phyloP scores from a whole-genome alignment of 352 stramenopile genomes.

The Pythium sukuiense region DNA sequence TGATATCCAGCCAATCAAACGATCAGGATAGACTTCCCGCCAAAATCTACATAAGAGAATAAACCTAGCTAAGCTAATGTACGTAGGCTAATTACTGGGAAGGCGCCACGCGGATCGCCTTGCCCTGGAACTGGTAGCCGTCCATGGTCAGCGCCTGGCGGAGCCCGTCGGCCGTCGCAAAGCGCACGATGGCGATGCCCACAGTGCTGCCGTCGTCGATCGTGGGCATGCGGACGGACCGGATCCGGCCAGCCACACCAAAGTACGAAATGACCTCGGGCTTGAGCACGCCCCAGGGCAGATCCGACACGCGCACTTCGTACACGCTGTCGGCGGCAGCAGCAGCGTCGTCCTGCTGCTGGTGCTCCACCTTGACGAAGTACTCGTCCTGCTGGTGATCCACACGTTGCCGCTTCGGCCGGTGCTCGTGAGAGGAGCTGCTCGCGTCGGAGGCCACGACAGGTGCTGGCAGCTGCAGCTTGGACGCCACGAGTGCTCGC shows the following conservation, averaged over 20 bases:
- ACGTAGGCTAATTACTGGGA: constrained; percentile 23
- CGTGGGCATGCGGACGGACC: constrained; percentile 65
- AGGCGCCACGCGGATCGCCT: constrained; percentile 56
- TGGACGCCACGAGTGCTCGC: constrained; percentile 20
- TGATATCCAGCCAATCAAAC: constrained; percentile 13
- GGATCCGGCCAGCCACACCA: constrained; percentile 46
- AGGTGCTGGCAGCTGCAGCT: constrained; percentile 8
- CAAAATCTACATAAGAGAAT: constrained; percentile 7
- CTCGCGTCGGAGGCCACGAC: neutral
- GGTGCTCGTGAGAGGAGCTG: constrained; percentile 1
- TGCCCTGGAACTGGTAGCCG: constrained; percentile 67
- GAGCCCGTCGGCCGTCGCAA: constrained; percentile 50
- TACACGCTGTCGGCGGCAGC: constrained; percentile 23
- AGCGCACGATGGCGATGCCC: constrained; percentile 62
- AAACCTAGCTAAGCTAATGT: neutral
- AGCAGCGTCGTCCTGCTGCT: constrained; percentile 10
- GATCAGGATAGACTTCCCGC: neutral
- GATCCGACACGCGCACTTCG: constrained; percentile 67
- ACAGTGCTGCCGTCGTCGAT: constrained; percentile 74
- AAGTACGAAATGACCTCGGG: constrained; percentile 65
- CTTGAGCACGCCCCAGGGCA: constrained; percentile 55
- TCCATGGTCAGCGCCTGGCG: constrained; percentile 61
- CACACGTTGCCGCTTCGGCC: constrained; percentile 13
- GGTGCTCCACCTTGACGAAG: constrained; percentile 51
- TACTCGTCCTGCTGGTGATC: constrained; percentile 21